Conservation (phyloP, 129 eudicot species). For the Oenanthe sinensis region DNA sequence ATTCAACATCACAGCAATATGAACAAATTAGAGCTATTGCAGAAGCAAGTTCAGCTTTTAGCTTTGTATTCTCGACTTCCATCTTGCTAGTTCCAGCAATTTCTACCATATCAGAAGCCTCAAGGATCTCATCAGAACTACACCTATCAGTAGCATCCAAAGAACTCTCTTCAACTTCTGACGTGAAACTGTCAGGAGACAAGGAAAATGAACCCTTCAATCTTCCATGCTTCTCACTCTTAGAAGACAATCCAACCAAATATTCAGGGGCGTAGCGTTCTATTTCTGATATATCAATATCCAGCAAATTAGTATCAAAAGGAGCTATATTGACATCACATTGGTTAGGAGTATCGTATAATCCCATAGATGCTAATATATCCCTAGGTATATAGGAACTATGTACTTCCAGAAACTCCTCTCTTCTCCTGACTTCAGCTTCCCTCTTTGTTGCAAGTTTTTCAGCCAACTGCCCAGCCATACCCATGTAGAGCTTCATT, state of each 20-base stretch:
- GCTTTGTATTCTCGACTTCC: slow-evolving; percentile 88
- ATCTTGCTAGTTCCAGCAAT: slow-evolving; percentile 73
- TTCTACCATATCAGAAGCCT: slow-evolving; percentile 58
- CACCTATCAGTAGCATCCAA: slow-evolving; percentile 26
- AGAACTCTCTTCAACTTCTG: slow-evolving; percentile 35
- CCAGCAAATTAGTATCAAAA: slow-evolving; percentile 66
- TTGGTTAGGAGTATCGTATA: slow-evolving; percentile 72
- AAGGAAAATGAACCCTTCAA: slow-evolving; percentile 44
- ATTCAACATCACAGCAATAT: slow-evolving; percentile 38
- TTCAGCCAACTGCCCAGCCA: slow-evolving; percentile 88
- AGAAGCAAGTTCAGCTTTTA: slow-evolving; percentile 90
- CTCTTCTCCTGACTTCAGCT: slow-evolving; percentile 63
- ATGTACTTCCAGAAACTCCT: slow-evolving; percentile 63
- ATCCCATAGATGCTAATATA: slow-evolving; percentile 67
- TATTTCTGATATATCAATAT: slow-evolving; percentile 68
- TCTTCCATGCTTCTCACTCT: slow-evolving; percentile 40
- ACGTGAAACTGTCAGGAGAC: slow-evolving; percentile 33
- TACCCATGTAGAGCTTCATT: slow-evolving; percentile 95
- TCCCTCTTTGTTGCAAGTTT: slow-evolving; percentile 74
- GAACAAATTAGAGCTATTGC: slow-evolving; percentile 65
- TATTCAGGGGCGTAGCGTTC: slow-evolving; percentile 79
- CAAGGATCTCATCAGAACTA: slow-evolving; percentile 34
- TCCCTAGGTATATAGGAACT: slow-evolving; percentile 69
- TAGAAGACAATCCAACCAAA: slow-evolving; percentile 51
- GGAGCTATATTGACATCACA: slow-evolving; percentile 84